Evolutionary conservation across 768 basidiomycete species (phyloP).

Genomic region (Lactifluus subvellereus): DNA sequence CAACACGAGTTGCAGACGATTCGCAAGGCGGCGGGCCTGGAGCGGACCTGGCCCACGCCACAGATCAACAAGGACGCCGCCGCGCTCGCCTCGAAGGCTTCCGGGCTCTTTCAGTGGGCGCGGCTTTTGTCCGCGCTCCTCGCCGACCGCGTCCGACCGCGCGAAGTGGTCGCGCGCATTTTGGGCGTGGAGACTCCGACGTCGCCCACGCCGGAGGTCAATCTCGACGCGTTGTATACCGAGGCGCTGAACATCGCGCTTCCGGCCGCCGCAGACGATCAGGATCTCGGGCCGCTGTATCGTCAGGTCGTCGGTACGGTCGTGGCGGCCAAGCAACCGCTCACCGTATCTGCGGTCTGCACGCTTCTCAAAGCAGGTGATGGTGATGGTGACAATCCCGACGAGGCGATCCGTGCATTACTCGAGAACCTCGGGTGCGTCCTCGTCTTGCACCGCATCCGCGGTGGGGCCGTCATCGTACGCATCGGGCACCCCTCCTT

Average conservation of each 20-base stretch:
- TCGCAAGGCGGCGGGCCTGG: background rate
- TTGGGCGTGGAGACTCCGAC: background rate
- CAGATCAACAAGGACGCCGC: slow-evolving; percentile 12
- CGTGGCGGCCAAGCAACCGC: slow-evolving; percentile 11
- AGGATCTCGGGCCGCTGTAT: slow-evolving; percentile 8
- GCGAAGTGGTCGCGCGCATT: slow-evolving; percentile 13
- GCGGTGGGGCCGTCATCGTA: slow-evolving; percentile 5
- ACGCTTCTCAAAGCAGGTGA: slow-evolving; percentile 6
- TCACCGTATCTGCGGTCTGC: slow-evolving; percentile 8
- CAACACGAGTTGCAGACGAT: slow-evolving; percentile 6
- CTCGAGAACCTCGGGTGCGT: slow-evolving; percentile 19
- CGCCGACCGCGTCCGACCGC: background rate
- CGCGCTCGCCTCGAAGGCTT: slow-evolving; percentile 10
- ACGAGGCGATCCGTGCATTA: background rate
- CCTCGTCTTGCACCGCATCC: background rate
- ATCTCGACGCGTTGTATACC: slow-evolving; percentile 15
- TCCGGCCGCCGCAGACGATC: background rate
- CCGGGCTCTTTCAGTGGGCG: slow-evolving; percentile 26
- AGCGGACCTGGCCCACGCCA: background rate
- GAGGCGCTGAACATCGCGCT: slow-evolving; percentile 11
- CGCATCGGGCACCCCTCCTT: slow-evolving; percentile 17
- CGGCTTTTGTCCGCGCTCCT: slow-evolving; percentile 13
- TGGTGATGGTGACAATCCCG: background rate
- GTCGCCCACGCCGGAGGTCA: background rate
- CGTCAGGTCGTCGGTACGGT: slow-evolving; percentile 12